phyloP scores from a whole-genome alignment of 306 rosid genomes.

The Sicyos baderoa region DNA sequence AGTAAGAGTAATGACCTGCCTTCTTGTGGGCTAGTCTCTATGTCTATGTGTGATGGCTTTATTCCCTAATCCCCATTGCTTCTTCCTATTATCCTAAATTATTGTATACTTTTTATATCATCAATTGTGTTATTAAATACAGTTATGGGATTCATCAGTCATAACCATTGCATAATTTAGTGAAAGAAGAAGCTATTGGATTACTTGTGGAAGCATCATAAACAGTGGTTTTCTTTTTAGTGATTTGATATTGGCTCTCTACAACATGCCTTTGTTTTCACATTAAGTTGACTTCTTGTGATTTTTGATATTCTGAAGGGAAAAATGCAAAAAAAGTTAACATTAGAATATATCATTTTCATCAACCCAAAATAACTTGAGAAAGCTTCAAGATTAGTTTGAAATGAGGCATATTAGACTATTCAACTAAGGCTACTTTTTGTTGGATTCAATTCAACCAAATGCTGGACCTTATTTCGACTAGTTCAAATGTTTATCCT shows the following conservation, averaged over 20 bases:
- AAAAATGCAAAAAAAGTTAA: neutral
- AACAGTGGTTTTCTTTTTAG: too few species aligned
- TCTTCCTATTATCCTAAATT: too few species aligned
- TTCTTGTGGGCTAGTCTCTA: too few species aligned
- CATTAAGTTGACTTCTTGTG: neutral
- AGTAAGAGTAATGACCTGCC: too few species aligned
- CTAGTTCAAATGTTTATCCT: constrained; percentile 2
- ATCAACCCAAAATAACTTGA: constrained; percentile 7
- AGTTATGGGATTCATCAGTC: too few species aligned
- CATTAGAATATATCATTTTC: constrained; percentile 1
- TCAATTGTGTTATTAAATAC: too few species aligned
- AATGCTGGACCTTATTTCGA: neutral
- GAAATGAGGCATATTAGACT: neutral
- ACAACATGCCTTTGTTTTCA: neutral
- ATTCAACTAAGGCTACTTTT: constrained; percentile 6
- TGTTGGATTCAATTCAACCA: neutral
- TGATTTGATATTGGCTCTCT: neutral
- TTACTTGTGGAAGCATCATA: too few species aligned
- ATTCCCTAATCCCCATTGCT: too few species aligned
- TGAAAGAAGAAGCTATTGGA: too few species aligned
- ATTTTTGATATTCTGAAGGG: neutral
- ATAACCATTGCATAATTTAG: too few species aligned
- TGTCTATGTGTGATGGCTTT: too few species aligned
- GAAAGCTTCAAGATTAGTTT: constrained; percentile 2
- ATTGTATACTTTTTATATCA: too few species aligned